Conservation (phyloP, 345 rosid genomes). For the Eucalyptus grandis region DNA sequence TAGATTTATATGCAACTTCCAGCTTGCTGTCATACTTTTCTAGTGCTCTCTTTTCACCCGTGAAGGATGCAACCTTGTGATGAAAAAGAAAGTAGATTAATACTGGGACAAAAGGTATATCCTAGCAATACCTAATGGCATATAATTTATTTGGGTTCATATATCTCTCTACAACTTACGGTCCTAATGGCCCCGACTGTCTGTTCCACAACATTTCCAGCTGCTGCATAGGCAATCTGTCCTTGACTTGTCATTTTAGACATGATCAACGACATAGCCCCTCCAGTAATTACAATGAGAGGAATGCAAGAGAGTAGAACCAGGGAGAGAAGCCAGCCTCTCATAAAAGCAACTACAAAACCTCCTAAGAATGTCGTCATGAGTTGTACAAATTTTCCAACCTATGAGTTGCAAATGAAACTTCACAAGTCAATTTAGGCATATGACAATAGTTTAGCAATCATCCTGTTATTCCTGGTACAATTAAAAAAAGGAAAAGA, state of each 20-base stretch:
- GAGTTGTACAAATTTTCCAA: conserved; percentile 69
- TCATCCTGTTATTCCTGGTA: not conserved
- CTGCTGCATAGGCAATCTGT: conserved; percentile 76
- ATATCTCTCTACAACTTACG: conserved; percentile 14
- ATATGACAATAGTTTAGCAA: not conserved
- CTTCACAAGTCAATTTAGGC: not conserved
- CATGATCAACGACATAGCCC: conserved; percentile 33
- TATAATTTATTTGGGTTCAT: not conserved
- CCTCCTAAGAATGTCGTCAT: conserved; percentile 56
- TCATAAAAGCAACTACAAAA: conserved; percentile 39
- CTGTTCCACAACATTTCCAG: conserved; percentile 79
- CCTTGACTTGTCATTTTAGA: conserved; percentile 67
- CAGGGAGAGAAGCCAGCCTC: conserved; percentile 43
- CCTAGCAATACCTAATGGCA: not conserved
- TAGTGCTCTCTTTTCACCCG: conserved; percentile 68
- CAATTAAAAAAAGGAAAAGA: not conserved
- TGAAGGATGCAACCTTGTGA: conserved; percentile 71
- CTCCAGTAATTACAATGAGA: conserved; percentile 36
- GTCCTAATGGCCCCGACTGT: conserved; percentile 79
- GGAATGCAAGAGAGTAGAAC: conserved; percentile 59
- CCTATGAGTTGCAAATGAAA: conserved; percentile 14
- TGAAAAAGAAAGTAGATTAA: not conserved
- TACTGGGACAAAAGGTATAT: not conserved
- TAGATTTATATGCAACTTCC: conserved; percentile 40
- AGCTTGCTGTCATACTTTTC: conserved; percentile 45